Conservation (phyloP, 164 flowering plant genomes). For the Stephania yunnanensis region DNA sequence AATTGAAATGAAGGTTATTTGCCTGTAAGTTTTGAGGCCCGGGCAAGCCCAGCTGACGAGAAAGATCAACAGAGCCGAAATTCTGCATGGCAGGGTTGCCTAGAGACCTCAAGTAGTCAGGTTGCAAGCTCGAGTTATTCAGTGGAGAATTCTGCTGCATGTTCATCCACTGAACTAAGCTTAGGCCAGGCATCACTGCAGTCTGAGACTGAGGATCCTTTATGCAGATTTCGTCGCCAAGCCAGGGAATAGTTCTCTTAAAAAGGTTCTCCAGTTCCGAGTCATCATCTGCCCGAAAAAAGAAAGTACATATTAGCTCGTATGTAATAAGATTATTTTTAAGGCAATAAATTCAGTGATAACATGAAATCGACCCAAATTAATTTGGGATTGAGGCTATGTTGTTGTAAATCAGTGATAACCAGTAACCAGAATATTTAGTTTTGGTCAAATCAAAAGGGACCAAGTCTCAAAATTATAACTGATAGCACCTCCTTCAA, state of each 20-base stretch:
- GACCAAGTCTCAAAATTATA: no score
- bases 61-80: constrained; percentile 50
- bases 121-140: constrained; percentile 44
- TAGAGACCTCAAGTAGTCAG: constrained; percentile 51
- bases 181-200: constrained; percentile 52
- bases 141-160: constrained; percentile 75
- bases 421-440: no score
- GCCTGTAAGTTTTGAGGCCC: constrained; percentile 54
- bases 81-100: constrained; percentile 48
- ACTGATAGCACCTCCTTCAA: no score
- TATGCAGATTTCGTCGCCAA: constrained; percentile 62
- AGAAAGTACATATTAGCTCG: not conserved
- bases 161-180: constrained; percentile 93
- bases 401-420: no score
- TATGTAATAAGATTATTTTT: no score
- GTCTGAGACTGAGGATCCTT: constrained; percentile 60
- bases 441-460: no score
- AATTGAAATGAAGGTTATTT: constrained; percentile 48
- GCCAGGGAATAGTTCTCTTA: constrained; percentile 90
- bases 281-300: constrained; percentile 63
- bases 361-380: no score
- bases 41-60: constrained; percentile 63
- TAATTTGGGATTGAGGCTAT: no score
- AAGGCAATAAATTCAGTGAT: no score
- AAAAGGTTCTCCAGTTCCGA: constrained; percentile 62